Conservation (phyloP, 1,284 basidiomycete species). For the Bondarzewia mesenterica region DNA sequence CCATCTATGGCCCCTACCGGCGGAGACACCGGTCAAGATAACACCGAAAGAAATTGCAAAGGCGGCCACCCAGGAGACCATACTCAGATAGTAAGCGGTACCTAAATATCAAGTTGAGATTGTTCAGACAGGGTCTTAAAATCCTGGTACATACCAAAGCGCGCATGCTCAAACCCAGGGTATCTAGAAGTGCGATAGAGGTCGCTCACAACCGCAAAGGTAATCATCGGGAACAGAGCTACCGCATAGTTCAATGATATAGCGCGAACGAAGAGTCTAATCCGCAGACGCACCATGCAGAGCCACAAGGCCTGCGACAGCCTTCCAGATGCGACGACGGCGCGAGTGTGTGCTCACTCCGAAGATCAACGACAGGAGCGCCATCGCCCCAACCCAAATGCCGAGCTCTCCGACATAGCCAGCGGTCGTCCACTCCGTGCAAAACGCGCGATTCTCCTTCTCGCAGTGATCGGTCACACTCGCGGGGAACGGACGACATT, state of each 20-base stretch:
- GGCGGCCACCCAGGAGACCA: slow-evolving; percentile 52
- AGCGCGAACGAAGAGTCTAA: not conserved
- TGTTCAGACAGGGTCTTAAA: not conserved
- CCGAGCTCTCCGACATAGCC: slow-evolving; percentile 55
- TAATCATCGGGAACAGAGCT: slow-evolving; percentile 54
- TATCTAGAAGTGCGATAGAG: slow-evolving; percentile 39
- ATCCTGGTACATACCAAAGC: slow-evolving; percentile 38
- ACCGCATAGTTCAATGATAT: not conserved
- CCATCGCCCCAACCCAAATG: slow-evolving; percentile 52
- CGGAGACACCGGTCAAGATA: slow-evolving; percentile 55
- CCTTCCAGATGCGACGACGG: slow-evolving; percentile 66
- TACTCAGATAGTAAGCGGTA: slow-evolving; percentile 47
- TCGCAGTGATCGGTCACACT: slow-evolving; percentile 57
- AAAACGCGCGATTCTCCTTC: slow-evolving; percentile 50
- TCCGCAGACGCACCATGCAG: slow-evolving; percentile 48
- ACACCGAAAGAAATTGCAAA: slow-evolving; percentile 45
- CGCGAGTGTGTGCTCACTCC: slow-evolving; percentile 67
- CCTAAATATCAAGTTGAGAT: slow-evolving; percentile 32
- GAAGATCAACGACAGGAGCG: slow-evolving; percentile 50
- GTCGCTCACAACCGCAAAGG: slow-evolving; percentile 61
- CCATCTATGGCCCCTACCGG: slow-evolving; percentile 61
- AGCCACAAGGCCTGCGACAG: slow-evolving; percentile 52
- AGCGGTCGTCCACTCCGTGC: slow-evolving; percentile 63
- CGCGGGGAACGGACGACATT: slow-evolving; percentile 59
- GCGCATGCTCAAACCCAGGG: slow-evolving; percentile 48